phyloP scores from a whole-genome alignment of 2,329 filamentous ascomycete species.

The Colletotrichum orbiculare region DNA sequence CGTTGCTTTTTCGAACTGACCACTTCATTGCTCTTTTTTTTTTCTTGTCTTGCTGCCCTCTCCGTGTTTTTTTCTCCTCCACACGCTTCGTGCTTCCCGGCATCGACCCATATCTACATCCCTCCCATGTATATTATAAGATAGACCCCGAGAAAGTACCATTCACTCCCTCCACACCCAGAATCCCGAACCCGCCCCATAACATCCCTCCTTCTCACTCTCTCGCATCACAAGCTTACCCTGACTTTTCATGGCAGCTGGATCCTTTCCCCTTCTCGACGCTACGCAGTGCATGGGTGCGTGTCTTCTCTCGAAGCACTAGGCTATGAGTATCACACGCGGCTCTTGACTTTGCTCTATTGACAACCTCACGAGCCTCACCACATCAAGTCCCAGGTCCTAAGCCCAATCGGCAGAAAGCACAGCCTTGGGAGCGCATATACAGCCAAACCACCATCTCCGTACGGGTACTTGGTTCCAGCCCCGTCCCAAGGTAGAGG shows the following conservation, averaged over 20 bases:
- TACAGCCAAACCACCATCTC: neutral
- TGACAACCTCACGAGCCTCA: constrained; percentile 32
- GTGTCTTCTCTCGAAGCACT: constrained; percentile 32
- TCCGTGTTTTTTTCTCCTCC: constrained; percentile 3
- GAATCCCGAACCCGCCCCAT: constrained; percentile 26
- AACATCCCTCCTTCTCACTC: constrained; percentile 28
- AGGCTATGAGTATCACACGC: constrained; percentile 30
- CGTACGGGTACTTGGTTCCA: constrained; percentile 7
- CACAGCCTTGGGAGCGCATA: constrained; percentile 23
- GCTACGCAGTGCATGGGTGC: constrained; percentile 20
- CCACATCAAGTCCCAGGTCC: neutral
- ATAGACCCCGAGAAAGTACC: constrained; percentile 31
- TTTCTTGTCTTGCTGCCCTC: constrained; percentile 4
- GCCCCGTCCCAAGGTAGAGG: constrained; percentile 12
- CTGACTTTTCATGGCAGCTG: constrained; percentile 22
- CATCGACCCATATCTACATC: constrained; percentile 34
- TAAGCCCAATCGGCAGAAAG: constrained; percentile 19
- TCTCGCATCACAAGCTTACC: constrained; percentile 30
- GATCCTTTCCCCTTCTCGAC: constrained; percentile 27
- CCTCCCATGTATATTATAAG: constrained; percentile 31
- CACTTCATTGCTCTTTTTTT: constrained; percentile 15
- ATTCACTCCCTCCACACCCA: constrained; percentile 33
- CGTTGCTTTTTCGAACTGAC: constrained; percentile 29
- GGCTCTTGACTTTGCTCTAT: constrained; percentile 23
- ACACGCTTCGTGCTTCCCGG: constrained; percentile 12